Percentiles rank a stretch among this genome's conserved stretches.
Evolutionary conservation across 257 asterid species (phyloP).

Genomic region (Scutellaria galericulata): DNA sequence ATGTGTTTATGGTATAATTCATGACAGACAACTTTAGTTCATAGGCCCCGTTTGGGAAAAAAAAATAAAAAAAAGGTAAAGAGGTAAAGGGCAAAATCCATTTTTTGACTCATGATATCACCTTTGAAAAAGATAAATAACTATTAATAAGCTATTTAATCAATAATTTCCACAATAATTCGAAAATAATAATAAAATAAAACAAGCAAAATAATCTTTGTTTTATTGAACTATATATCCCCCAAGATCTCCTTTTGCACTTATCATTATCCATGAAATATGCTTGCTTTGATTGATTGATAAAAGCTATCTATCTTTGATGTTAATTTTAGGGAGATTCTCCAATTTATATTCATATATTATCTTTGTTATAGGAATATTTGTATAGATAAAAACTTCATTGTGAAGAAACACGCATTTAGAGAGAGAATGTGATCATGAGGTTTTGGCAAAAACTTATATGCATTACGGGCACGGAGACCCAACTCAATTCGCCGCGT

Average conservation of each 20-base stretch:
- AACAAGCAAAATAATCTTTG: slow-evolving; percentile 17
- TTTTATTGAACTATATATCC: slow-evolving; percentile 40
- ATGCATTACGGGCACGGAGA: too few relatives aligned
- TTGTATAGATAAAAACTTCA: slow-evolving; percentile 49
- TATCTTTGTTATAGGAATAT: slow-evolving; percentile 44
- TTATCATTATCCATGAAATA: slow-evolving; percentile 50
- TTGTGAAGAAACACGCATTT: slow-evolving; percentile 28
- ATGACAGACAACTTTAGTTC: slow-evolving; percentile 53
- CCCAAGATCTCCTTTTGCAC: slow-evolving; percentile 45
- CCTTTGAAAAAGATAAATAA: slow-evolving; percentile 51
- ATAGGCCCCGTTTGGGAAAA: slow-evolving; percentile 46
- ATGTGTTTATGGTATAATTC: slow-evolving; percentile 34
- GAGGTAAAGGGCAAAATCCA: slow-evolving; percentile 50
- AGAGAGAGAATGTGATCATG: slow-evolving; percentile 22
- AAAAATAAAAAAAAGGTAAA: slow-evolving; percentile 53
- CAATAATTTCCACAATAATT: slow-evolving; percentile 20
- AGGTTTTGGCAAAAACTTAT: background rate
- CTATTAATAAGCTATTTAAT: background rate
- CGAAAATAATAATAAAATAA: slow-evolving; percentile 11
- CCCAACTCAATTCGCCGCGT: too few relatives aligned
- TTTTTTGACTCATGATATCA: slow-evolving; percentile 61
- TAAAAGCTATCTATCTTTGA: slow-evolving; percentile 44
- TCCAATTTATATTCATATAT: slow-evolving; percentile 40
- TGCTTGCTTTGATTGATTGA: slow-evolving; percentile 44
- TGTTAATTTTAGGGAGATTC: slow-evolving; percentile 45